These are phyloP conservation scores for Spiromastix sp. DNA, from an alignment of 2,329 filamentous ascomycete species.

Conservation along the genomic window DNA sequence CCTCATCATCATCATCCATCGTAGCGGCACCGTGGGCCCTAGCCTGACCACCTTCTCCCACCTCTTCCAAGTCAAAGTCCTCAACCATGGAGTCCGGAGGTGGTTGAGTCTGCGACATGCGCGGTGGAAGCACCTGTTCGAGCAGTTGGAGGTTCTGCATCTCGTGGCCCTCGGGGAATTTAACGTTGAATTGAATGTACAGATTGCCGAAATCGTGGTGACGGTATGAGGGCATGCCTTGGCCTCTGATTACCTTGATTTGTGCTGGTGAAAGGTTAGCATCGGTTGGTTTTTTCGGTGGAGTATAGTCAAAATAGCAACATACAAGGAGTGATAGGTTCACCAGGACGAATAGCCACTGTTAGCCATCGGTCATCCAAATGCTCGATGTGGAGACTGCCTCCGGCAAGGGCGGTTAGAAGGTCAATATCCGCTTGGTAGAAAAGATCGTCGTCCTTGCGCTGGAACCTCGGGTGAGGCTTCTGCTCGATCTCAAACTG, in stretches of 20 bases:
- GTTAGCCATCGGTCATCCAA: conserved; percentile 95
- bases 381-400: conserved; percentile 86
- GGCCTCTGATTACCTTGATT: conserved; percentile 87
- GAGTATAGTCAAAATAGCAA: conserved; percentile 11
- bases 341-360: conserved; percentile 83
- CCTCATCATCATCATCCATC: conserved; percentile 63
- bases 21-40: conserved; percentile 57
- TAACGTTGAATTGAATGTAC: conserved; percentile 95
- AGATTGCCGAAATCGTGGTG: conserved; percentile 95
- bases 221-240: conserved; percentile 93
- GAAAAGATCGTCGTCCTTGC: conserved; percentile 91
- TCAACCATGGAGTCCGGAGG: conserved; percentile 86
- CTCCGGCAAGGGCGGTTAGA: conserved; percentile 85
- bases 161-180: conserved; percentile 74
- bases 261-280: conserved; percentile 49
- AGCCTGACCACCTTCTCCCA: conserved; percentile 58
- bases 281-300: conserved; percentile 13
- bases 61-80: conserved; percentile 73
- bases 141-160: conserved; percentile 65
- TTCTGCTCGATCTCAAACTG: conserved; percentile 99
- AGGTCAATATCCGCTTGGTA: conserved; percentile 94
- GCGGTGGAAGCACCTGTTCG: conserved; percentile 73
- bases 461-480: conserved; percentile 89
- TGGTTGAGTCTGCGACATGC: conserved; percentile 53
- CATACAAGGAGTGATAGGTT: conserved; percentile 87